A percentile compares a stretch with the other conserved stretches of the same genome.
phyloP scores from a whole-genome alignment of 305 asterid species.

The Striga hermonthica region DNA sequence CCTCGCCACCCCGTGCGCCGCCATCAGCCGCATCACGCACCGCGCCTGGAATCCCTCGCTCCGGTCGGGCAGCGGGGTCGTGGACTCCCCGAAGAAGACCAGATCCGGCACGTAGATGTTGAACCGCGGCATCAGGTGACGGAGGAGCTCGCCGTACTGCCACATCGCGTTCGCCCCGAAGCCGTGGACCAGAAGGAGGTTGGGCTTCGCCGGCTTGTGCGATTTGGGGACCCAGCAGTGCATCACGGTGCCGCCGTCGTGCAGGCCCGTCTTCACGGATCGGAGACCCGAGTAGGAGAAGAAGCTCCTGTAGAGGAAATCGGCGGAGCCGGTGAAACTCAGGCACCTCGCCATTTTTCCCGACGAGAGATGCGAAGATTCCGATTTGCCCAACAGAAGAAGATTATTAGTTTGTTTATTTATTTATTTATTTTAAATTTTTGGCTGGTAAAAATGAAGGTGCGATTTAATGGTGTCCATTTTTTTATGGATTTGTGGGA shows the following conservation, averaged over 20 bases:
- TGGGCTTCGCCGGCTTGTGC: slow-evolving; percentile 47
- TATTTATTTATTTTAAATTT: too few species aligned
- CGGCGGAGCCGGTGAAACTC: slow-evolving; percentile 80
- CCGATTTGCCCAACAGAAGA: background rate
- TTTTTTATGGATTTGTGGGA: too few species aligned
- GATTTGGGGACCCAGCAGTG: slow-evolving; percentile 85
- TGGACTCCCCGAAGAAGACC: slow-evolving; percentile 71
- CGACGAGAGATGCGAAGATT: background rate
- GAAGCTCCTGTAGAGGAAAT: slow-evolving; percentile 64
- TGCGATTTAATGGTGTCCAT: too few species aligned
- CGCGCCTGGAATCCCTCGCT: slow-evolving; percentile 78
- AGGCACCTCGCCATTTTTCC: slow-evolving; percentile 47
- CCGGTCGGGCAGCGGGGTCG: slow-evolving; percentile 59
- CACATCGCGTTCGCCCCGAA: slow-evolving; percentile 98
- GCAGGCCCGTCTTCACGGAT: slow-evolving; percentile 52
- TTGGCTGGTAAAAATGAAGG: too few species aligned
- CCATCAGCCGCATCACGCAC: slow-evolving; percentile 72
- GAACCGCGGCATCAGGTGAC: slow-evolving; percentile 69
- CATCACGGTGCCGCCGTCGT: slow-evolving; percentile 72
- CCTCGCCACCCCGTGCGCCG: slow-evolving; percentile 45
- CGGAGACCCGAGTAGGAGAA: slow-evolving; percentile 76
- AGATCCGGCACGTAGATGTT: slow-evolving; percentile 87
- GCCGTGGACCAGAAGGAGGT: slow-evolving; percentile 76
- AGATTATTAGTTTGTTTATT: background rate
- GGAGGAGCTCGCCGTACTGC: slow-evolving; percentile 84